Evolutionary conservation across 2,329 filamentous ascomycete species (phyloP).

Genomic region (Exophiala mesophila): DNA sequence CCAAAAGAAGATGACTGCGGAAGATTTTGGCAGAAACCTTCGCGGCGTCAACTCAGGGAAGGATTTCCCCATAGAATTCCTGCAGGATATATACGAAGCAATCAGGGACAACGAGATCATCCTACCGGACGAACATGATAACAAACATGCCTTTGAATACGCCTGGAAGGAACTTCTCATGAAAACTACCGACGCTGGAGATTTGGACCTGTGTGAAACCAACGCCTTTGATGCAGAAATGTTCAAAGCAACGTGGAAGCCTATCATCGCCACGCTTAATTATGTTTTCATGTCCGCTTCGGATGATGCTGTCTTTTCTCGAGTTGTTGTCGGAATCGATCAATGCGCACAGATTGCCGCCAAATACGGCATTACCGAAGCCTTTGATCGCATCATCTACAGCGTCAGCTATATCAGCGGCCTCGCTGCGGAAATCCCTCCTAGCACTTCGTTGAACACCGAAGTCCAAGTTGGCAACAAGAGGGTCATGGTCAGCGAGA

Average conservation of each 20-base stretch:
- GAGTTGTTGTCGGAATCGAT: conserved; percentile 90
- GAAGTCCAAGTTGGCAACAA: conserved; percentile 83
- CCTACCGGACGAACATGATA: conserved; percentile 92
- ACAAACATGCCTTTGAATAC: conserved; percentile 92
- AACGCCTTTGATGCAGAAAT: conserved; percentile 97
- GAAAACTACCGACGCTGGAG: conserved; percentile 72
- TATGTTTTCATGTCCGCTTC: conserved; percentile 99
- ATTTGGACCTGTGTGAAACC: conserved; percentile 74
- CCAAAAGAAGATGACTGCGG: conserved; percentile 74
- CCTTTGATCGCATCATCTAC: conserved; percentile 86
- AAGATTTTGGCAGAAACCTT: conserved; percentile 83
- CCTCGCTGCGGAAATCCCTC: conserved; percentile 67
- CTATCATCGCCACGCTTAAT: conserved; percentile 87
- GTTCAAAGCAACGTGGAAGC: conserved; percentile 94
- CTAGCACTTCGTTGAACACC: conserved; percentile 85
- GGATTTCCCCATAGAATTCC: conserved; percentile 77
- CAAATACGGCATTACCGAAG: conserved; percentile 75
- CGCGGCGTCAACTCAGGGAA: conserved; percentile 80
- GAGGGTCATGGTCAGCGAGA: conserved; percentile 96
- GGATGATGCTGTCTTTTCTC: conserved; percentile 89
- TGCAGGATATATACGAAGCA: conserved; percentile 81
- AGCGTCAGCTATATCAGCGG: conserved; percentile 88
- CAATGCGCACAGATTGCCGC: conserved; percentile 92
- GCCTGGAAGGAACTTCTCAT: conserved; percentile 92
- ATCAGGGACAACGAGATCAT: conserved; percentile 95